Percentiles rank a stretch among this genome's conserved stretches.
phyloP scores from a whole-genome alignment of 495 filamentous ascomycete species.

The Penicillium waksmanii region DNA sequence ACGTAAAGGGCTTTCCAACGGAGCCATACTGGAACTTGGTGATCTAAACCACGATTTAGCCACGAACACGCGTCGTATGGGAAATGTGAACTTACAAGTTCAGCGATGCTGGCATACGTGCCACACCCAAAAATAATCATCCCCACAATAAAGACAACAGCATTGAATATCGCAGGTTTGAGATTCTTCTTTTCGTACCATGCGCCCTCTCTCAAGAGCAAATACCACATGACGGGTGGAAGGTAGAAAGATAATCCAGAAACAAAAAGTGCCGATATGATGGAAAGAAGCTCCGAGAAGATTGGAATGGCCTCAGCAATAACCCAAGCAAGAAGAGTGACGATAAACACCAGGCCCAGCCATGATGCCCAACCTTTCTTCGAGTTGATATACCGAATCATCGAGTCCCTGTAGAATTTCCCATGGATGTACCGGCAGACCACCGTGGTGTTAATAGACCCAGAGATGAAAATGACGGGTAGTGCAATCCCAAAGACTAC shows the following conservation, averaged over 20 bases:
- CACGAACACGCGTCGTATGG: background rate
- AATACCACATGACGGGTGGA: constrained; percentile 67
- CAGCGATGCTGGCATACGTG: constrained; percentile 56
- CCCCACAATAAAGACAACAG: constrained; percentile 33
- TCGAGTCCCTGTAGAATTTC: constrained; percentile 52
- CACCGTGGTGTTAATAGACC: constrained; percentile 63
- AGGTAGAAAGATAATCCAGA: constrained; percentile 69
- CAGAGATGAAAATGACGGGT: constrained; percentile 72
- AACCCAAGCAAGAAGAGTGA: constrained; percentile 65
- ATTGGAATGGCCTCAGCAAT: constrained; percentile 70
- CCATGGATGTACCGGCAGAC: constrained; percentile 63
- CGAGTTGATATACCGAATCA: constrained; percentile 59
- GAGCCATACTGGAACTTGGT: constrained; percentile 16
- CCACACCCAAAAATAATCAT: constrained; percentile 55
- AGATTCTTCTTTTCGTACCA: constrained; percentile 36
- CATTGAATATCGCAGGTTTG: constrained; percentile 21
- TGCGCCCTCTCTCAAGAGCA: constrained; percentile 45
- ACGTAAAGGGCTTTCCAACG: constrained; percentile 22
- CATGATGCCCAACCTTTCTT: constrained; percentile 59
- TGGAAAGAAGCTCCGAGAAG: constrained; percentile 64
- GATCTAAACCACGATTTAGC: constrained; percentile 12
- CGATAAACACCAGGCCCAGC: constrained; percentile 53
- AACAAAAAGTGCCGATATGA: constrained; percentile 63
- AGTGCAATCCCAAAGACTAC: constrained; percentile 73
- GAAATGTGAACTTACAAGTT: constrained; percentile 52